Evolutionary conservation across 2,329 filamentous ascomycete genomes (phyloP).

Genomic region (Blastomyces emzantsi): DNA sequence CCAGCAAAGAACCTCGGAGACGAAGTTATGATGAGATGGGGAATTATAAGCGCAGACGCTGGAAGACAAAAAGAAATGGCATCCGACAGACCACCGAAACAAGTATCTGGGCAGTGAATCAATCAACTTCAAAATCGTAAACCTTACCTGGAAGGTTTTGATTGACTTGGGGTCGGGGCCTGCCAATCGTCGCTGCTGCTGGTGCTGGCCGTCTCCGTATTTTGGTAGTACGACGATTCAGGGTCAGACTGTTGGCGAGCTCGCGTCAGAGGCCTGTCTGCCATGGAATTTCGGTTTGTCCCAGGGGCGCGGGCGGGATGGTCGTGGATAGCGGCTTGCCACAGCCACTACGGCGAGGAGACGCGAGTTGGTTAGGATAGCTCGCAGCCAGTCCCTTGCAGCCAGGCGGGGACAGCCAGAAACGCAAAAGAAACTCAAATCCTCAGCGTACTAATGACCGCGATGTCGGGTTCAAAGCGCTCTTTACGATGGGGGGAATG

Average conservation of each 20-base stretch:
- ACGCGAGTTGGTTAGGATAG: constrained; percentile 4
- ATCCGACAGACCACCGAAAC: not conserved
- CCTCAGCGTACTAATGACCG: not conserved
- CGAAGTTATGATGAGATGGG: not conserved
- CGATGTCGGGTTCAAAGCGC: too few species aligned
- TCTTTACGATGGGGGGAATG: not conserved
- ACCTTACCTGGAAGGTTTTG: constrained; percentile 13
- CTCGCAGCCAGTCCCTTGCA: not conserved
- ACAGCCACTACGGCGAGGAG: constrained; percentile 7
- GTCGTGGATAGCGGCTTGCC: constrained; percentile 10
- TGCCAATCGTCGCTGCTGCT: constrained; percentile 18
- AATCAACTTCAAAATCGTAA: not conserved
- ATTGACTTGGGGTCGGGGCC: constrained; percentile 13
- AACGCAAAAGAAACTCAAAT: not conserved
- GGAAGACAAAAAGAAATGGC: not conserved
- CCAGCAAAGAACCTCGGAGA: not conserved
- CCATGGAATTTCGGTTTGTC: constrained; percentile 14
- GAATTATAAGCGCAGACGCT: not conserved
- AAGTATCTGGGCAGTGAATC: not conserved
- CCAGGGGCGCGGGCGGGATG: constrained; percentile 8
- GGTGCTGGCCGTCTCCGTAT: constrained; percentile 10
- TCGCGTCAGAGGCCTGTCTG: constrained; percentile 14
- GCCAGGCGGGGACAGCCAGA: not conserved
- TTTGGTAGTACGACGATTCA: constrained; percentile 17
- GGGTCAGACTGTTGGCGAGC: constrained; percentile 15